Conservation (phyloP, 495 filamentous ascomycete species). For the Penicillium crystallinum region DNA sequence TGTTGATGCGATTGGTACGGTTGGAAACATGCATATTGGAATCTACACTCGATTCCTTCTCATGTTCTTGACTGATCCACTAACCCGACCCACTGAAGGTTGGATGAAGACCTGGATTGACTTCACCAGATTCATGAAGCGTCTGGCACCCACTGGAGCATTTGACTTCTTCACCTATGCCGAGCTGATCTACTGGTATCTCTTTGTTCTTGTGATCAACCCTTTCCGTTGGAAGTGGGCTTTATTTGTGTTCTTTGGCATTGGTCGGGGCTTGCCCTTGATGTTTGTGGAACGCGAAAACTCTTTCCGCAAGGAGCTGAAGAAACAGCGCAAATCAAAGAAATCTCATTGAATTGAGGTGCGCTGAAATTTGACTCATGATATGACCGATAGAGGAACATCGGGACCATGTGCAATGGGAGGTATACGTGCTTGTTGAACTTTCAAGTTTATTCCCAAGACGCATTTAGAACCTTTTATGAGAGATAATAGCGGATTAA, state of each 20-base stretch:
- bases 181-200: slow-evolving; percentile 80
- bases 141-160: slow-evolving; percentile 58
- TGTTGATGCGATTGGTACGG: slow-evolving; percentile 69
- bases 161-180: slow-evolving; percentile 89
- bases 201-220: slow-evolving; percentile 71
- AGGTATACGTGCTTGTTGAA: too few relatives aligned
- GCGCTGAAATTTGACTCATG: not conserved
- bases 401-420: not conserved
- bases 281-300: slow-evolving; percentile 63
- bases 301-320: slow-evolving; percentile 27
- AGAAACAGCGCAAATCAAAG: slow-evolving; percentile 22
- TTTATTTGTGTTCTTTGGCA: slow-evolving; percentile 72
- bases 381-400: not conserved
- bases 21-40: slow-evolving; percentile 83
- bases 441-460: not conserved
- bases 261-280: slow-evolving; percentile 61
- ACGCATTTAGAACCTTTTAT: not conserved
- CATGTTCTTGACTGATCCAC: slow-evolving; percentile 78
- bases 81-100: slow-evolving; percentile 61
- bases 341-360: not conserved
- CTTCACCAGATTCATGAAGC: slow-evolving; percentile 72
- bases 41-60: slow-evolving; percentile 82
- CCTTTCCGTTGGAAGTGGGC: slow-evolving; percentile 76
- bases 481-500: not conserved
- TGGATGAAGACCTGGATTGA: slow-evolving; percentile 86